A percentile compares a stretch with the other conserved stretches of the same genome.
phyloP scores from a whole-genome alignment of 2,329 filamentous ascomycete species.

The Alternaria hordeiaustralica region DNA sequence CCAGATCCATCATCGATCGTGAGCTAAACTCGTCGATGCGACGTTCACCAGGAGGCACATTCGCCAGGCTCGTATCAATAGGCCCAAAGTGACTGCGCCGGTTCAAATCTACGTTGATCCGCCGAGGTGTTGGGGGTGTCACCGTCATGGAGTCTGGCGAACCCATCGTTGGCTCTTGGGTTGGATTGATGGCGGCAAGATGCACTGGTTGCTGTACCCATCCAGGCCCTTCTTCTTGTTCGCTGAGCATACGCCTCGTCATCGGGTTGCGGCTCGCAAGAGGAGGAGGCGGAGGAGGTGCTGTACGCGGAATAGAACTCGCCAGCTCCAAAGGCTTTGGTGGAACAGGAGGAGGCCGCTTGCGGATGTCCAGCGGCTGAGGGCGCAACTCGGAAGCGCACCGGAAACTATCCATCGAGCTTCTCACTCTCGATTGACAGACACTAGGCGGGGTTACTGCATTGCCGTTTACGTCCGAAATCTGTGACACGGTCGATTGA shows the following conservation, averaged over 20 bases:
- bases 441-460: not conserved
- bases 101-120: not conserved
- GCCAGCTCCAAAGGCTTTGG: not conserved
- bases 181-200: not conserved
- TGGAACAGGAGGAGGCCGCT: not conserved
- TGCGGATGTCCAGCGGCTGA: not conserved
- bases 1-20: not conserved
- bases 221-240: not conserved
- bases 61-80: not conserved
- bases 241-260: not conserved
- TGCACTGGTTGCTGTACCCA: not conserved
- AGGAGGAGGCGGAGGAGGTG: not conserved
- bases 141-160: not conserved
- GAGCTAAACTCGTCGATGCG: not conserved
- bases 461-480: not conserved
- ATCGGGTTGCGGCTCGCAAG: not conserved
- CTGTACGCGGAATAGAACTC: not conserved
- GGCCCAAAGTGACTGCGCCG: not conserved
- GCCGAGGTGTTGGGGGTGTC: not conserved
- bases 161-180: not conserved
- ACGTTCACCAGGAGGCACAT: not conserved
- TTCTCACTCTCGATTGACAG: not conserved
- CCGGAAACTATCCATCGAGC: not conserved
- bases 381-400: not conserved
- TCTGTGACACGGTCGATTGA: not conserved